Percentiles rank a stretch among this genome's conserved stretches.
phyloP scores from a whole-genome alignment of 2,329 filamentous ascomycete species.

The Aphanoascus verrucosus region DNA sequence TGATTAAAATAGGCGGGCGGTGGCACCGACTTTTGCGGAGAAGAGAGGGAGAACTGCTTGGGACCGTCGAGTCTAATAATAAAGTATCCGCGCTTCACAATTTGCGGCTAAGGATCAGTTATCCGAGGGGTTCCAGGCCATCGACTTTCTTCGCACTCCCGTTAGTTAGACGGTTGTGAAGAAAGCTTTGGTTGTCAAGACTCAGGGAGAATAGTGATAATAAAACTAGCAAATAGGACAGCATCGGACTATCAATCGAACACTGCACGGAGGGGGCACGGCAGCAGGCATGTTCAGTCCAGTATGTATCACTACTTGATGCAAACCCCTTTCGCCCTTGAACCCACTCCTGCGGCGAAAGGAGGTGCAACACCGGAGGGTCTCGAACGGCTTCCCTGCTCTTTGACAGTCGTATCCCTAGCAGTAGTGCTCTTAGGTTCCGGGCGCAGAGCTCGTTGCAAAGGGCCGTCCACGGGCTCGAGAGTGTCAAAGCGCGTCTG shows the following conservation, averaged over 20 bases:
- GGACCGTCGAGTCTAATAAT: constrained; percentile 7
- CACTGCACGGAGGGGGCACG: no score
- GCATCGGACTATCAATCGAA: no score
- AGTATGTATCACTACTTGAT: not conserved
- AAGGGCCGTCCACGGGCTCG: no score
- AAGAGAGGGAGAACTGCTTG: not conserved
- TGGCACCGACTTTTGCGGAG: constrained; percentile 10
- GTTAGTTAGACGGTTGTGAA: no score
- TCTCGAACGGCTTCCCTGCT: constrained; percentile 3
- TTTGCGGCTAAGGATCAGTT: constrained; percentile 7
- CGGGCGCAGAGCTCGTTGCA: no score
- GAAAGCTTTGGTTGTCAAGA: not conserved
- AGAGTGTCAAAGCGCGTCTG: no score
- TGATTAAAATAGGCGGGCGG: not conserved
- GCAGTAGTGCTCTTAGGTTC: no score
- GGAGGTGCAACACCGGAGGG: not conserved
- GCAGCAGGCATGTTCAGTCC: no score
- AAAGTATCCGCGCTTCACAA: not conserved
- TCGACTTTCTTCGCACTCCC: no score
- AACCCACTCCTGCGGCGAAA: not conserved
- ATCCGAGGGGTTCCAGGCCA: not conserved
- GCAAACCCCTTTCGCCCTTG: not conserved
- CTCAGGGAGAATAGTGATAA: no score
- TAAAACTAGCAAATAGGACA: no score
- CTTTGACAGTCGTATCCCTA: not conserved